phyloP scores from a whole-genome alignment of 1,139 yeast species.

The Debaryomyces sp. region DNA sequence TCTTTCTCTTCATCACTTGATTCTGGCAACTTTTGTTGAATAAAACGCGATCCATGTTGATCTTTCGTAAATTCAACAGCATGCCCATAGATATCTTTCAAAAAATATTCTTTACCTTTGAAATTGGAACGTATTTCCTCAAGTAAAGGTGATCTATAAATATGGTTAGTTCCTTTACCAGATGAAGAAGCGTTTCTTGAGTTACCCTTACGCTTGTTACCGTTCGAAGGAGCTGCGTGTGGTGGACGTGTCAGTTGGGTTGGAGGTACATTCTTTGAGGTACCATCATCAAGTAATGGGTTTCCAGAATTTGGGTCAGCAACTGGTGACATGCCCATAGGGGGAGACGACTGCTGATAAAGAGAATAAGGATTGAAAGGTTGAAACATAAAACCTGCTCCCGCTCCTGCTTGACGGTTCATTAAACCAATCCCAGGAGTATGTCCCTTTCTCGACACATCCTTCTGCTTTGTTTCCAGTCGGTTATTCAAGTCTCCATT shows the following conservation, averaged over 20 bases:
- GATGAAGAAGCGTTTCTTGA: conserved; percentile 13
- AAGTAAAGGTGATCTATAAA: conserved; percentile 74
- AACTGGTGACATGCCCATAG: conserved; percentile 14
- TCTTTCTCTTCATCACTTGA: conserved; percentile 76
- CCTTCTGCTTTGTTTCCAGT: not conserved
- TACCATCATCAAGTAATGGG: conserved; percentile 2
- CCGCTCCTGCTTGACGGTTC: conserved; percentile 34
- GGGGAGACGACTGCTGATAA: conserved; percentile 39
- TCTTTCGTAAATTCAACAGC: conserved; percentile 93
- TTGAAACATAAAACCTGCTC: conserved; percentile 47
- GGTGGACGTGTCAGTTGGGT: conserved; percentile 8
- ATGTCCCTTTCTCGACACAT: conserved; percentile 15
- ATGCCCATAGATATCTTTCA: conserved; percentile 82
- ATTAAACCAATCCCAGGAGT: conserved; percentile 47
- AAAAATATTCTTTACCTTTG: conserved; percentile 59
- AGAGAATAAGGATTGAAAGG: conserved; percentile 53
- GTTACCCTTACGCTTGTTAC: conserved; percentile 11
- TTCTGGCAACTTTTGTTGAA: conserved; percentile 79
- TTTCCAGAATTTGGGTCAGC: conserved; percentile 13
- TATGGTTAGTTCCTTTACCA: conserved; percentile 39
- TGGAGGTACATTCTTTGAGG: conserved; percentile 3
- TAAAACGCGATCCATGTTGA: conserved; percentile 95
- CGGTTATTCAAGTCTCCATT: conserved; percentile 1
- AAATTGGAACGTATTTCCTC: conserved; percentile 84
- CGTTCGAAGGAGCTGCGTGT: conserved; percentile 11